phyloP scores from a whole-genome alignment of 2,329 filamentous ascomycete genomes.

The Talaromyces sp. region DNA sequence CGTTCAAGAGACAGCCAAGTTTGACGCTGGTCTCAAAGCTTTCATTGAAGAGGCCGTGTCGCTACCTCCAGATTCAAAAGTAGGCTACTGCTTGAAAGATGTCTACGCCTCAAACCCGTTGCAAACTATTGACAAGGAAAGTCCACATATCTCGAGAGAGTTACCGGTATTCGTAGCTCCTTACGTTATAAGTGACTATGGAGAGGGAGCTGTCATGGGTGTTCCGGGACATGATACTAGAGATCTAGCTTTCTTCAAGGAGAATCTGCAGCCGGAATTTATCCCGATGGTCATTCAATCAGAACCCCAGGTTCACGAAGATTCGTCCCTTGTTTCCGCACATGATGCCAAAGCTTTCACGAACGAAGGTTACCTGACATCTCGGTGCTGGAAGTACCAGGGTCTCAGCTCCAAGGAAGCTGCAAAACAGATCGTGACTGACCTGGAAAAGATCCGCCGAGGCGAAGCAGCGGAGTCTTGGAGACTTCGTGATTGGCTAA shows the following conservation, averaged over 20 bases:
- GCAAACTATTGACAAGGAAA: slow-evolving; percentile 49
- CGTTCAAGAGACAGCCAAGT: slow-evolving; percentile 56
- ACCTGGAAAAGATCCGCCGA: slow-evolving; percentile 47
- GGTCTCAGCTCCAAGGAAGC: slow-evolving; percentile 61
- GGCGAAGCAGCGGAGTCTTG: slow-evolving; percentile 65
- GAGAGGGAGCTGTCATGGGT: slow-evolving; percentile 85
- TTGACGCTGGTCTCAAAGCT: slow-evolving; percentile 56
- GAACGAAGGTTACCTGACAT: slow-evolving; percentile 62
- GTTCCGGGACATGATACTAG: slow-evolving; percentile 78
- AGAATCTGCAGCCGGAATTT: slow-evolving; percentile 58
- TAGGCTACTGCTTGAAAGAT: slow-evolving; percentile 62
- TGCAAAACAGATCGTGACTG: slow-evolving; percentile 54
- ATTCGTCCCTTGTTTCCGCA: slow-evolving; percentile 19
- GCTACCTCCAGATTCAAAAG: slow-evolving; percentile 53
- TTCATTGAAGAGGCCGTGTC: slow-evolving; percentile 58
- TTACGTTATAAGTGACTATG: slow-evolving; percentile 80
- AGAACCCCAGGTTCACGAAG: slow-evolving; percentile 17
- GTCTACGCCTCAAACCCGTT: slow-evolving; percentile 63
- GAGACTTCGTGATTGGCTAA: slow-evolving; percentile 82
- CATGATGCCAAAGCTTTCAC: slow-evolving; percentile 54
- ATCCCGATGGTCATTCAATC: slow-evolving; percentile 58
- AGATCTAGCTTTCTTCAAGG: slow-evolving; percentile 74
- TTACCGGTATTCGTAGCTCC: slow-evolving; percentile 76
- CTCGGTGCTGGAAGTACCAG: slow-evolving; percentile 59
- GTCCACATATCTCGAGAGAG: slow-evolving; percentile 31